phyloP scores from a whole-genome alignment of 768 basidiomycete species.

The Tulasnella sp. region DNA sequence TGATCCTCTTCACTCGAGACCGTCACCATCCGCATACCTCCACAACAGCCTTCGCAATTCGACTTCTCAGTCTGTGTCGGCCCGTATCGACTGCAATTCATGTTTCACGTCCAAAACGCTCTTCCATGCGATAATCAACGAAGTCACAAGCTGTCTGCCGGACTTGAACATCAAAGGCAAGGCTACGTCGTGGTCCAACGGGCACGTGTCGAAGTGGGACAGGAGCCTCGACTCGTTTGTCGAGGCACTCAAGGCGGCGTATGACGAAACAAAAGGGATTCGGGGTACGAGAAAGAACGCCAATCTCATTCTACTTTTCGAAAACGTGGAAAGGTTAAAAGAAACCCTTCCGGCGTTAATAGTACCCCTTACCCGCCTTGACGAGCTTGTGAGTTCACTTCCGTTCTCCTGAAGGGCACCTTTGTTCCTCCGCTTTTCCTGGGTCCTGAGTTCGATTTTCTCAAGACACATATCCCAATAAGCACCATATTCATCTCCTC shows the following conservation, averaged over 20 bases:
- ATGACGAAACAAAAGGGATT: neutral
- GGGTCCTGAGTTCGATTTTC: slow-evolving; percentile 23
- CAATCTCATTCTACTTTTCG: slow-evolving; percentile 58
- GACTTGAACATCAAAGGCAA: slow-evolving; percentile 40
- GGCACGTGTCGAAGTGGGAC: slow-evolving; percentile 23
- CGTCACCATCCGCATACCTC: neutral
- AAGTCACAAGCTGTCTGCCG: slow-evolving; percentile 53
- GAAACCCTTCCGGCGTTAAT: slow-evolving; percentile 61
- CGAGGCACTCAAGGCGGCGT: slow-evolving; percentile 18
- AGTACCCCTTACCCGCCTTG: slow-evolving; percentile 65
- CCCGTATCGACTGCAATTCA: slow-evolving; percentile 34
- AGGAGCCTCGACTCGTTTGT: slow-evolving; percentile 27
- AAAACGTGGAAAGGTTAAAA: slow-evolving; percentile 63
- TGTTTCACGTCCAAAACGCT: slow-evolving; percentile 62
- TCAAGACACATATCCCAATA: slow-evolving; percentile 56
- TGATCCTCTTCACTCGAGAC: slow-evolving; percentile 53
- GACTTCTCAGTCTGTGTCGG: slow-evolving; percentile 15
- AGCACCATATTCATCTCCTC: slow-evolving; percentile 62
- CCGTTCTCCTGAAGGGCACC: neutral
- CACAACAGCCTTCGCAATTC: neutral
- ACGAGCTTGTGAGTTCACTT: slow-evolving; percentile 55
- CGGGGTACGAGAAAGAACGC: neutral
- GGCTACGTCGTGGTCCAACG: slow-evolving; percentile 26
- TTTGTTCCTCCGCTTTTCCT: neutral
- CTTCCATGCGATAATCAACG: slow-evolving; percentile 63